phyloP scores from a whole-genome alignment of 2,329 filamentous ascomycete genomes.

The Colletotrichum sp. region DNA sequence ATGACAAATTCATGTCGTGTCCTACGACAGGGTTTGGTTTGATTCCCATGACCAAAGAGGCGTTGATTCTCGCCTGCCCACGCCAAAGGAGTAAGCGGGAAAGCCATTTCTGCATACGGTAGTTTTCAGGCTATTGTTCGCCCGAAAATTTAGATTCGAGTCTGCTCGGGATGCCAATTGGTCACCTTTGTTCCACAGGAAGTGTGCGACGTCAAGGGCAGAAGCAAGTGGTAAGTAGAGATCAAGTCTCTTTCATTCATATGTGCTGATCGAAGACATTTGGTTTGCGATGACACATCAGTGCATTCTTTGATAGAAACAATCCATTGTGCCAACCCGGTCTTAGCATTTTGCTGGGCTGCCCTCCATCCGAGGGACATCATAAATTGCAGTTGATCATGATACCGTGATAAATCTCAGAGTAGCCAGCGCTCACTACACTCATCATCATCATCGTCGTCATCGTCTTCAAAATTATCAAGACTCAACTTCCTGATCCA shows the following conservation, averaged over 20 bases:
- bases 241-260: background rate
- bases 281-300: background rate
- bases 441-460: background rate
- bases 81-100: background rate
- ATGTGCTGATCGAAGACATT: background rate
- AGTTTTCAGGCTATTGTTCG: background rate
- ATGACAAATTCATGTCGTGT: background rate
- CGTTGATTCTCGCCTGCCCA: background rate
- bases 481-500: background rate
- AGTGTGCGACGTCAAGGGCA: background rate
- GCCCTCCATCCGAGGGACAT: background rate
- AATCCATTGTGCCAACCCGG: background rate
- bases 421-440: background rate
- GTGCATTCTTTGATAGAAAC: background rate
- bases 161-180: background rate
- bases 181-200: background rate
- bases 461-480: too few relatives aligned
- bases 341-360: background rate
- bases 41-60: background rate
- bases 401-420: background rate
- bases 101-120: background rate
- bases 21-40: background rate
- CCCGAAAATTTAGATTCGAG: background rate
- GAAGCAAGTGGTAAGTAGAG: background rate
- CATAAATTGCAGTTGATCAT: background rate